phyloP scores from a whole-genome alignment of 164 flowering plant genomes.

The Dillenia suffruticosa region DNA sequence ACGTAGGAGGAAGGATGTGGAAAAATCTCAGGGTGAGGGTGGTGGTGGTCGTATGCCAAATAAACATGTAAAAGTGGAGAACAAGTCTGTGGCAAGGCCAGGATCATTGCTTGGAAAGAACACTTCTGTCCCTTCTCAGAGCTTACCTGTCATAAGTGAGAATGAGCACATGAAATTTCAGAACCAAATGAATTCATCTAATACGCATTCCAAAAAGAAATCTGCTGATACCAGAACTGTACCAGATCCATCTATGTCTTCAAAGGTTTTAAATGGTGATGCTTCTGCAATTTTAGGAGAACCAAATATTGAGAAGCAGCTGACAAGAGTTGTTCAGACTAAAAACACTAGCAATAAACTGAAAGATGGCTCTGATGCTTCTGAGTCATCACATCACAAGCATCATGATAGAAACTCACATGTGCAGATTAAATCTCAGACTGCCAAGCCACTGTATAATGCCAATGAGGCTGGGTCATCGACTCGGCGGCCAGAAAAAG shows the following conservation, averaged over 20 bases:
- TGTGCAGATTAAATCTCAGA: constrained; percentile 28
- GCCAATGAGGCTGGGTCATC: constrained; percentile 27
- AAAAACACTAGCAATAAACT: constrained; percentile 32
- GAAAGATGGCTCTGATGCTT: constrained; percentile 35
- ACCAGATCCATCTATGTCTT: constrained; percentile 27
- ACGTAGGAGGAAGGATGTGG: constrained; percentile 69
- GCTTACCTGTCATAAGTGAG: constrained; percentile 22
- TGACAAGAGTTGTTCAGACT: constrained; percentile 25
- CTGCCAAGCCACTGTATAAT: constrained; percentile 28
- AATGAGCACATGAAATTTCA: constrained; percentile 31
- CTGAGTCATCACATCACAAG: constrained; percentile 33
- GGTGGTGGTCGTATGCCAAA: constrained; percentile 35
- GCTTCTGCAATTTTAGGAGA: constrained; percentile 24
- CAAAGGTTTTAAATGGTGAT: constrained; percentile 36
- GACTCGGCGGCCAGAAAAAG: constrained; percentile 42
- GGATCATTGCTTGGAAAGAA: constrained; percentile 31
- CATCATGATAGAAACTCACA: constrained; percentile 34
- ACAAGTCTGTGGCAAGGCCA: constrained; percentile 39
- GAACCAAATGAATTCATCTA: constrained; percentile 27
- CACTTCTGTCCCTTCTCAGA: constrained; percentile 28
- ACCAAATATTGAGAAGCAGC: constrained; percentile 41
- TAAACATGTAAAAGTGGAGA: constrained; percentile 49
- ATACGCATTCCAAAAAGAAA: constrained; percentile 40
- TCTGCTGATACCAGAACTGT: constrained; percentile 31
- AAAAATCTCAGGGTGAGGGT: constrained; percentile 35